phyloP scores from a whole-genome alignment of 257 asterid genomes.

The Nicotiana knightiana region DNA sequence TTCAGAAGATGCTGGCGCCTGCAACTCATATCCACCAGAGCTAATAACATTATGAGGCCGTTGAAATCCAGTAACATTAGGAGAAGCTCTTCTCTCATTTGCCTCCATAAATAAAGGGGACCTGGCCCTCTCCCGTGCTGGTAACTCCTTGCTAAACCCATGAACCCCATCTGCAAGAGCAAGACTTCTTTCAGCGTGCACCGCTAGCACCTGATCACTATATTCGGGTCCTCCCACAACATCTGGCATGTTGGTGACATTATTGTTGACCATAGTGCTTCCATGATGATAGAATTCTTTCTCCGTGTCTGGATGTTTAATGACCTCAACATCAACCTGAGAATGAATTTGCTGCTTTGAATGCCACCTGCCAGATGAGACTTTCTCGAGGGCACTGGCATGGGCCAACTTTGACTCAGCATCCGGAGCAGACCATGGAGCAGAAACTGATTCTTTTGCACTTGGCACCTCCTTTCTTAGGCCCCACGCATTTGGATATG shows the following conservation, averaged over 20 bases:
- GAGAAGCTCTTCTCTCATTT: slow-evolving; percentile 31
- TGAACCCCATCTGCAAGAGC: slow-evolving; percentile 39
- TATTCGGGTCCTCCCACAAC: slow-evolving; percentile 24
- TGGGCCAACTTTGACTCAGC: slow-evolving; percentile 71
- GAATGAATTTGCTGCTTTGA: slow-evolving; percentile 47
- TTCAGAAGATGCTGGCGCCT: slow-evolving; percentile 42
- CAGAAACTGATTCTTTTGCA: slow-evolving; percentile 46
- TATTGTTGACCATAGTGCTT: slow-evolving; percentile 19
- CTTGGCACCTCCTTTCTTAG: slow-evolving; percentile 50
- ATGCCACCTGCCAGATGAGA: slow-evolving; percentile 92
- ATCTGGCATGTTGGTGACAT: slow-evolving; percentile 29
- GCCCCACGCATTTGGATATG: slow-evolving; percentile 85
- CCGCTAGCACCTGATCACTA: slow-evolving; percentile 27
- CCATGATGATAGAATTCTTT: slow-evolving; percentile 30
- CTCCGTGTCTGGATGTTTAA: slow-evolving; percentile 32
- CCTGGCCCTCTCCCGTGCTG: slow-evolving; percentile 37
- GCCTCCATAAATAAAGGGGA: slow-evolving; percentile 34
- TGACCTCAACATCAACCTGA: slow-evolving; percentile 39
- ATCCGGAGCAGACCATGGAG: slow-evolving; percentile 69
- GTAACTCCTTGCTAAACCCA: slow-evolving; percentile 35
- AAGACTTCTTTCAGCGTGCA: slow-evolving; percentile 50
- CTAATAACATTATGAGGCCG: slow-evolving; percentile 22
- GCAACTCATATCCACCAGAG: slow-evolving; percentile 35
- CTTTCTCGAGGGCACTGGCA: slow-evolving; percentile 93
- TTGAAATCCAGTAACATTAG: slow-evolving; percentile 29